Evolutionary conservation across 352 stramenopile genomes (phyloP), one percentile per base, ranked within the genome.

Genomic region (Blastocystis sp.): DNA sequence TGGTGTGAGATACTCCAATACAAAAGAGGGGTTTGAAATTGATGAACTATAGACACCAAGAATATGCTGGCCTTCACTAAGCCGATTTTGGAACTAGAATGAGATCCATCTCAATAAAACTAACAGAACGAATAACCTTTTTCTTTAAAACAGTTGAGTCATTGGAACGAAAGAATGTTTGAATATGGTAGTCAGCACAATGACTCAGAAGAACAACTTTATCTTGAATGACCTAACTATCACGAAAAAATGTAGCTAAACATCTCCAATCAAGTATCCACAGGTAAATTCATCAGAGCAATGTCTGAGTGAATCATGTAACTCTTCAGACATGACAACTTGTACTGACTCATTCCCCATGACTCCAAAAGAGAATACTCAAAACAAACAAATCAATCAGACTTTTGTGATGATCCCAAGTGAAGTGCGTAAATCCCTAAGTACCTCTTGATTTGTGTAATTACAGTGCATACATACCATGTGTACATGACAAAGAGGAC

Each of bases 401-500:
- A 39, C 65, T 77, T 77, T 61, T 3, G 5, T 42, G 32, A 24
- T 19, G 21, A 58, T 77, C 29, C 29, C 27, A 87, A 58, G 74
- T 87, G 77, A 52, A 87, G 54, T 29, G 77, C 77, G 5, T 57
- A 42, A 65, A 87, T 87, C 0, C 77, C 77, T 0, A 87, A 49
- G 39, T 87, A 61, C 12, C 19, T 73, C 49, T 87, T 87, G 29
- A 87, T 77, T 39, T 87, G 39, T 37, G 54, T 35, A 52, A 87
- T 37, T 1, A 78, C 29, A 14, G 59, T 77, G 6, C 71, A 29
- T 0, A 87, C 77, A 43, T 75, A 87, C 59, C 65, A 87, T 7
- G 39, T n/a, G 43, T 87, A 87, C 65, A 87, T 78, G 21, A 54
- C 14, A 29, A 27, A 27, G 12, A 87, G 59, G 19, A 29, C 59